Evolutionary conservation across 208 protist genomes (phyloP), one percentile per base, ranked within the genome.

Genomic region (Trypanosoma avium): DNA sequence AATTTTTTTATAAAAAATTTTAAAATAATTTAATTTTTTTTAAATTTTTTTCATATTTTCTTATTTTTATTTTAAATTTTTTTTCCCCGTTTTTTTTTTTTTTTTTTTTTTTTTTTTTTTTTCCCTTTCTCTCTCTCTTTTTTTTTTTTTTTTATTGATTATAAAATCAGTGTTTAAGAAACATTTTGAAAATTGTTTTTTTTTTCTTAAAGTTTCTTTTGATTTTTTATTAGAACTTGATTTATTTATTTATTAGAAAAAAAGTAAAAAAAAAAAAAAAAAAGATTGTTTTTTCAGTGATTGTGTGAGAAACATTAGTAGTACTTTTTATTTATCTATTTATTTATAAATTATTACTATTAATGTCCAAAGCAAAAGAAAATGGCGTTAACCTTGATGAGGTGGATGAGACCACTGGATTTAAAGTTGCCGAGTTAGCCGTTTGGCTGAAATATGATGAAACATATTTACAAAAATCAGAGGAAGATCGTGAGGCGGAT

Each of bases 341-440:
- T 9, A 3, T 2, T 1, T 35, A 30, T 10, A 10, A 52, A 30
- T 15, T 53, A 53, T 2, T 33, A 62, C 61, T 3, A 54, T 35
- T 35, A 38, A 35, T 19, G 46, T 19, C 15, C 73, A 62, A 5
- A 56, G 67, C 7, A 30, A 32, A 24, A 79, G 74, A 40, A 17
- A 71, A 0, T 45, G 53, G 10, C 27, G 50, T 76, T 19, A 92
- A 94, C 50, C 62, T 90, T 6, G 85, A 94, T 8, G 87, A 91
- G 60, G 79, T 94, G 40, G 86, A 96, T 61, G 79, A 89, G 19
- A 62, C 58, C 0, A 93, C 90, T 8, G 90, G 90, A 1, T 96
- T 92, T 70, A 93, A 94, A 55, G 61, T 73, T 4, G 84, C 84
- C 0, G 90, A 96, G 43, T 54, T 86, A 64, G 75, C 84, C 53